Conservation (phyloP, 192 early-diverging fungal species). For the Backusella psychrophila region DNA sequence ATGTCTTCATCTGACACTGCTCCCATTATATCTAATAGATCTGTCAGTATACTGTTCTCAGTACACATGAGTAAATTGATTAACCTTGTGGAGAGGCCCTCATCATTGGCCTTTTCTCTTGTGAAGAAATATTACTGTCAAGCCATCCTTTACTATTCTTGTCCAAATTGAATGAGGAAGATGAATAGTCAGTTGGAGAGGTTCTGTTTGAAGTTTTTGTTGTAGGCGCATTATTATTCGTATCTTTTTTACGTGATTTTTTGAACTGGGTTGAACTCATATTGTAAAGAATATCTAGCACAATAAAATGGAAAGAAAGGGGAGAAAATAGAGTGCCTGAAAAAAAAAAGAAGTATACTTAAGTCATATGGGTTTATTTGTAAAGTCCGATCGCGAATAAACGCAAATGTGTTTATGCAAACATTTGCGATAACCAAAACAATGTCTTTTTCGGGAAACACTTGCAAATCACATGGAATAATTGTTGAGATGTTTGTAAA, state of each 20-base stretch:
- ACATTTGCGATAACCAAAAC: not conserved
- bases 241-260: not conserved
- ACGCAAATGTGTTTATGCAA: not conserved
- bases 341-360: not conserved
- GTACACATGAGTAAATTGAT: not conserved
- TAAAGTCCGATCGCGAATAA: not conserved
- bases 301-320: not conserved
- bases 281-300: not conserved
- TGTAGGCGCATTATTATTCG: not conserved
- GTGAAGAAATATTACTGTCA: not conserved
- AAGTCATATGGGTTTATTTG: not conserved
- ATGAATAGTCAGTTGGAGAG: not conserved
- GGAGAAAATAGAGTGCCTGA: not conserved
- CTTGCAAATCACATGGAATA: too few species aligned
- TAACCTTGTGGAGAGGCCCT: not conserved
- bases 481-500: too few species aligned
- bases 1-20: constrained; percentile 28
- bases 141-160: not conserved
- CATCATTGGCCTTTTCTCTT: not conserved
- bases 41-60: not conserved
- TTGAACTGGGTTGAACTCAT: not conserved
- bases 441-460: too few species aligned
- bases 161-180: not conserved
- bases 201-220: not conserved
- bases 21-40: constrained; percentile 15